Evolutionary conservation across 805 yeast genomes (phyloP).

Genomic region (Cyberlindnera suaveolens): DNA sequence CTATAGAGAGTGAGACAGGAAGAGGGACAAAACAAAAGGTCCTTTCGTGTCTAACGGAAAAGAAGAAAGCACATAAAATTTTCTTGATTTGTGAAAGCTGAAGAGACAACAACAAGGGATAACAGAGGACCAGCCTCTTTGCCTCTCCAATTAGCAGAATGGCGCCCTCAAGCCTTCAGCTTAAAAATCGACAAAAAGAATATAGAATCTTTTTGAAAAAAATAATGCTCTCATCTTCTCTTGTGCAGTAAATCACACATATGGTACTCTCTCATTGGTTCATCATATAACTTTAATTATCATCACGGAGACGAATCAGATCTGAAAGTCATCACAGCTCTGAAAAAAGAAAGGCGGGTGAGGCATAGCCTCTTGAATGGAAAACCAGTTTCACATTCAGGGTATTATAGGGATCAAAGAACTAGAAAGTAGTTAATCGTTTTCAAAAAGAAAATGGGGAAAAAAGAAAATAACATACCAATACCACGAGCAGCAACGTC

Average conservation of each 20-base stretch:
- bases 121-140: constrained; percentile 1
- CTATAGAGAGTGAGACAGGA: not conserved
- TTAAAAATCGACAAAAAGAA: not conserved
- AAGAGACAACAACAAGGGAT: not conserved
- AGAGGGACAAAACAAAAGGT: constrained; percentile 1
- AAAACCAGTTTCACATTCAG: constrained; percentile 1
- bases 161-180: not conserved
- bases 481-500: constrained; percentile 99
- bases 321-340: constrained; percentile 1
- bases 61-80: constrained; percentile 1
- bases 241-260: not conserved
- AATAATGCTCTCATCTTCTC: constrained; percentile 2
- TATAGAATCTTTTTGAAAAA: not conserved
- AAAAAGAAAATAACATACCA: constrained; percentile 53
- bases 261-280: not conserved
- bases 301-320: constrained; percentile 4
- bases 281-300: constrained; percentile 3
- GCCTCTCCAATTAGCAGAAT: no score
- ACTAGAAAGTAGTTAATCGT: constrained; percentile 18
- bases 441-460: not conserved
- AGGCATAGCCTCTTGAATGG: constrained; percentile 1
- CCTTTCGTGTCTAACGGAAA: not conserved
- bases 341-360: not conserved
- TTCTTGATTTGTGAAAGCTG: not conserved
- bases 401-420: constrained; percentile 14